Percentiles rank a stretch among this genome's conserved stretches.
phyloP scores from a whole-genome alignment of 2,329 filamentous ascomycete species.

The Penicillium sp. region DNA sequence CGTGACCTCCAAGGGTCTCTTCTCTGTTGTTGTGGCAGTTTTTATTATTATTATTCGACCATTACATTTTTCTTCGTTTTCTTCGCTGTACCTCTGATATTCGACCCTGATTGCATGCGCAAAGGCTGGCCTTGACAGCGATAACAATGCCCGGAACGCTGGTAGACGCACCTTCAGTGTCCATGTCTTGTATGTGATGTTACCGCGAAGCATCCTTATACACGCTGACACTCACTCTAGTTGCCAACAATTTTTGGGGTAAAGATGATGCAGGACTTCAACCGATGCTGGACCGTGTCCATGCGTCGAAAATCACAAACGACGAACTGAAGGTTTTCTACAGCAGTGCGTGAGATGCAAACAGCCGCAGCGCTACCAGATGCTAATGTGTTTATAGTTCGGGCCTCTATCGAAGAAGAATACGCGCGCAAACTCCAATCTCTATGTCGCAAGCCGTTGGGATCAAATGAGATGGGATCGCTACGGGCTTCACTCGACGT shows the following conservation, averaged over 20 bases:
- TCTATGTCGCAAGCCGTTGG: conserved; percentile 81
- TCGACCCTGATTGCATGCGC: conserved; percentile 26
- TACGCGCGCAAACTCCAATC: conserved; percentile 85
- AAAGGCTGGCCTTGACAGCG: conserved; percentile 36
- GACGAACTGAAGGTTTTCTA: conserved; percentile 95
- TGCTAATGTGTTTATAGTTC: conserved; percentile 48
- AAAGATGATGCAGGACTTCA: conserved; percentile 95
- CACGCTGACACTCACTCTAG: conserved; percentile 35
- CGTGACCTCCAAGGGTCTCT: conserved; percentile 22
- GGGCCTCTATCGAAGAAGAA: conserved; percentile 92
- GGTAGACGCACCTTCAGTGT: conserved; percentile 61
- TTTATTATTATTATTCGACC: conserved; percentile 3
- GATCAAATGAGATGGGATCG: conserved; percentile 80
- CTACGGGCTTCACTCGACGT: conserved; percentile 81
- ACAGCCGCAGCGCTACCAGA: neutral
- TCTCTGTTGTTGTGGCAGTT: conserved; percentile 9
- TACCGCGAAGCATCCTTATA: neutral
- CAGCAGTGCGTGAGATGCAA: conserved; percentile 56
- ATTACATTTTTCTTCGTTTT: conserved; percentile 8
- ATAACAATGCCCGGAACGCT: conserved; percentile 58
- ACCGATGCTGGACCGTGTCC: conserved; percentile 90
- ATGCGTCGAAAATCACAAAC: conserved; percentile 85
- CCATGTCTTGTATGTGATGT: conserved; percentile 59
- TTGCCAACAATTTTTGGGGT: conserved; percentile 99
- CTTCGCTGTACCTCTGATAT: conserved; percentile 10